Evolutionary conservation across 352 stramenopile genomes (phyloP).

Genomic region (Pythium utonaiense): DNA sequence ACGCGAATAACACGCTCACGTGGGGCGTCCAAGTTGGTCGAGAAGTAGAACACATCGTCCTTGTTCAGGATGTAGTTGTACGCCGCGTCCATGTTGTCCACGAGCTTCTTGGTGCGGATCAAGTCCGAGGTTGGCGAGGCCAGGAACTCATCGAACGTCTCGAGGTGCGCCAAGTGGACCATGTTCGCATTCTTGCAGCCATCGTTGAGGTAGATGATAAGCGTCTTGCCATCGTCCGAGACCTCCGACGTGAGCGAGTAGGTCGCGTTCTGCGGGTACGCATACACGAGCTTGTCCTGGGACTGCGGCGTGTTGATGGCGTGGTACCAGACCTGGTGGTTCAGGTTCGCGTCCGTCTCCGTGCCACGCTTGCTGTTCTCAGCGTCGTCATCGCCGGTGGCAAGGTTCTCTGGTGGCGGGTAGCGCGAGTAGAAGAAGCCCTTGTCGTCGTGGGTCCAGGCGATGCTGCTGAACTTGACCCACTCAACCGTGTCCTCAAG

Average conservation of each 20-base stretch:
- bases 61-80: slow-evolving; percentile 89
- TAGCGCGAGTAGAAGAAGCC: slow-evolving; percentile 88
- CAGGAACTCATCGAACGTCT: slow-evolving; percentile 46
- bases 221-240: slow-evolving; percentile 72
- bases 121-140: slow-evolving; percentile 26
- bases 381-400: slow-evolving; percentile 35
- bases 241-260: slow-evolving; percentile 66
- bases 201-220: slow-evolving; percentile 76
- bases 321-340: slow-evolving; percentile 85
- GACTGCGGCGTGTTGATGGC: slow-evolving; percentile 59
- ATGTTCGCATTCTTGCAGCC: slow-evolving; percentile 90
- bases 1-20: slow-evolving; percentile 70
- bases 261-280: slow-evolving; percentile 69
- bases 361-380: slow-evolving; percentile 61
- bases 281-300: slow-evolving; percentile 75
- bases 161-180: slow-evolving; percentile 69
- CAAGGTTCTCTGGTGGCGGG: slow-evolving; percentile 59
- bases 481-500: slow-evolving; percentile 80
- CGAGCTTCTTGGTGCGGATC: slow-evolving; percentile 67
- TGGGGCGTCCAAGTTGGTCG: slow-evolving; percentile 79
- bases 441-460: slow-evolving; percentile 79
- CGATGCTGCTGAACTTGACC: slow-evolving; percentile 86
- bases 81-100: slow-evolving; percentile 82
- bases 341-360: slow-evolving; percentile 72
- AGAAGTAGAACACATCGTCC: slow-evolving; percentile 84